phyloP scores from a whole-genome alignment of 108 stramenopile species.

The Discostella stelligeroides region DNA sequence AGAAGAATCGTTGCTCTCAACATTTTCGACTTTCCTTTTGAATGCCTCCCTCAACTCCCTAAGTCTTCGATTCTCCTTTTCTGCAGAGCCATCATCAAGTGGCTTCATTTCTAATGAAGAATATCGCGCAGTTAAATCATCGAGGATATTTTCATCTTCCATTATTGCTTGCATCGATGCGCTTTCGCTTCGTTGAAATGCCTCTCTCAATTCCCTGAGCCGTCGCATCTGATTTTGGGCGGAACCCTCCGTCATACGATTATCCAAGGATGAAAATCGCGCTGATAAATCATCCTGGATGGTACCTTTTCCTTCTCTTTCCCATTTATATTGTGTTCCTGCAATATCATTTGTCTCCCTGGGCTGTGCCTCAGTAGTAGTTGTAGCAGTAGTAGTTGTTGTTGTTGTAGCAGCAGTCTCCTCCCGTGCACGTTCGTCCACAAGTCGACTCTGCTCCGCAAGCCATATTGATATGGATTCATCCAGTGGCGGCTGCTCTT shows the following conservation, averaged over 20 bases:
- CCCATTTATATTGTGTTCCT: too few species aligned
- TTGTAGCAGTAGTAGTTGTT: too few species aligned
- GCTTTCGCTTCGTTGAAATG: neutral
- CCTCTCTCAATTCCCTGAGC: neutral
- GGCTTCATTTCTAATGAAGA: neutral
- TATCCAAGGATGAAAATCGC: conserved; percentile 3
- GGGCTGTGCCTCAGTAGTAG: too few species aligned
- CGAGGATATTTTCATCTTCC: neutral
- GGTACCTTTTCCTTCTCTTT: neutral
- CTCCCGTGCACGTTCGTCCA: too few species aligned
- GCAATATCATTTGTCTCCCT: too few species aligned
- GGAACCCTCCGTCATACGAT: neutral
- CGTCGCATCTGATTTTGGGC: neutral
- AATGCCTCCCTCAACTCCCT: neutral
- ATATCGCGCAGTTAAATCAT: conserved; percentile 2
- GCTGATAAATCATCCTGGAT: conserved; percentile 5
- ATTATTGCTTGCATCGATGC: neutral
- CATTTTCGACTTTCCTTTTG: neutral
- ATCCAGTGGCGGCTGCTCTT: too few species aligned
- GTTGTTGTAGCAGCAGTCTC: too few species aligned
- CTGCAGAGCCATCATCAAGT: too few species aligned
- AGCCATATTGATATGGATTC: too few species aligned
- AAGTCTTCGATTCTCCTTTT: neutral
- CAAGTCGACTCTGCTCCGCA: too few species aligned
- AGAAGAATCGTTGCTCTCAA: neutral